phyloP scores from a whole-genome alignment of 805 yeast species.

The Cyberlindnera mycetangii region DNA sequence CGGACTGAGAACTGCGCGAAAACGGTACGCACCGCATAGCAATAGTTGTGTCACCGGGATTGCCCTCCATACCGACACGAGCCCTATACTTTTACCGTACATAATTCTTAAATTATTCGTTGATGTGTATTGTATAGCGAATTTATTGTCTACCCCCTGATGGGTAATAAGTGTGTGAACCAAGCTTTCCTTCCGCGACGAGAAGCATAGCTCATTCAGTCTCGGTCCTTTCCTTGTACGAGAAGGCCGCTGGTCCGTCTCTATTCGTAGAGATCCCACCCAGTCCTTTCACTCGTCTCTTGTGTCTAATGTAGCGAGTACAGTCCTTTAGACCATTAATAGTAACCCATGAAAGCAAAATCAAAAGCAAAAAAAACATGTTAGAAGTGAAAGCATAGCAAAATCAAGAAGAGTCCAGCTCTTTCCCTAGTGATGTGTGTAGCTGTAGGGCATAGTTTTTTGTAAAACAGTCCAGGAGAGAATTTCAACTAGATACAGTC shows the following conservation, averaged over 20 bases:
- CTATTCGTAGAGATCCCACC: not conserved
- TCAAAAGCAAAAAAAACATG: not conserved
- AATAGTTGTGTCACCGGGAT: not conserved
- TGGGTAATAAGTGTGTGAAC: too few relatives aligned
- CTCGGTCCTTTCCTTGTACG: too few relatives aligned
- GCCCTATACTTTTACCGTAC: not conserved
- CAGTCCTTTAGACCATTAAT: not conserved
- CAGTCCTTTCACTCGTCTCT: not conserved
- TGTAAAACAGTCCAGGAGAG: too few relatives aligned
- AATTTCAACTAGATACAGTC: not conserved
- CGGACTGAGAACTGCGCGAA: not conserved
- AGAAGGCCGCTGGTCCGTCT: not conserved
- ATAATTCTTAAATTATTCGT: too few relatives aligned
- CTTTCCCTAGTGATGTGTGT: not conserved
- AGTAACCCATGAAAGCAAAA: not conserved
- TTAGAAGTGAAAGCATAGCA: not conserved
- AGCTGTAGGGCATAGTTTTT: too few relatives aligned
- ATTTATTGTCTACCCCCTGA: too few relatives aligned
- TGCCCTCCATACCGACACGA: not conserved
- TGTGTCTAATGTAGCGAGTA: not conserved
- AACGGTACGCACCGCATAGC: conserved; percentile 1
- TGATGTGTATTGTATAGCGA: too few relatives aligned
- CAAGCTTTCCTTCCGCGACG: too few relatives aligned
- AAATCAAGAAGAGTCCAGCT: not conserved
- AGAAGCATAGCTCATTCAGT: too few relatives aligned